Conservation (phyloP, 2,329 filamentous ascomycete genomes). For the Eutypella sp. region DNA sequence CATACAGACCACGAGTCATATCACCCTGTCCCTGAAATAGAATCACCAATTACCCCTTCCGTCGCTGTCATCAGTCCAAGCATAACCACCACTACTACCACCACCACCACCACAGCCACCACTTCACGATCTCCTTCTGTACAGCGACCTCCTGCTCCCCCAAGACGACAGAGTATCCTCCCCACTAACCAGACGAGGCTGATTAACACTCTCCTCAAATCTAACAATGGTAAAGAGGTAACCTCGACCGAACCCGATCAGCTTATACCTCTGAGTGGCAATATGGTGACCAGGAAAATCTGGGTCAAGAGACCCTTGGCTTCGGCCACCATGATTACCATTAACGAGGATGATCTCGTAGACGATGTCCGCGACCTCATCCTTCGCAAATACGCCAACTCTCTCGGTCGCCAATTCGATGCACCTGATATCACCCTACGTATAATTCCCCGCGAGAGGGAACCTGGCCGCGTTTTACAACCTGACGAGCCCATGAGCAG, state of each 20-base stretch:
- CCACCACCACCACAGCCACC: constrained; percentile 10
- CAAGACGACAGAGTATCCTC: constrained; percentile 40
- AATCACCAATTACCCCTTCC: not conserved
- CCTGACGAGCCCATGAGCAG: constrained; percentile 81
- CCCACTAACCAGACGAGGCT: constrained; percentile 39
- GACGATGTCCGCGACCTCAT: constrained; percentile 94
- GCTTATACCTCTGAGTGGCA: constrained; percentile 35
- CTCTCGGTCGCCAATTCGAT: constrained; percentile 82
- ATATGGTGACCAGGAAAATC: constrained; percentile 71
- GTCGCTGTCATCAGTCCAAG: not conserved
- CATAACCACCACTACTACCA: constrained; percentile 1
- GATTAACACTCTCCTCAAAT: constrained; percentile 50
- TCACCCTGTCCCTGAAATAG: not conserved
- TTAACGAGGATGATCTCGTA: constrained; percentile 83
- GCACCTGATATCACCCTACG: constrained; percentile 81
- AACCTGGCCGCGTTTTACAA: constrained; percentile 64
- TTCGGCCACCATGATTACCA: constrained; percentile 81
- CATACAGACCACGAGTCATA: not conserved
- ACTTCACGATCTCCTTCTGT: constrained; percentile 15
- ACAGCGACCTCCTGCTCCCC: constrained; percentile 24
- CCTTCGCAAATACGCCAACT: constrained; percentile 89
- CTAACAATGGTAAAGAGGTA: constrained; percentile 34
- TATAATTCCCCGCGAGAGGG: constrained; percentile 65
- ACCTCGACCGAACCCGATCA: constrained; percentile 34
- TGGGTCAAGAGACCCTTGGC: constrained; percentile 88